Percentiles rank a stretch among this genome's conserved stretches.
phyloP scores from a whole-genome alignment of 176 grass and related monocot genomes.

The Eleusine indica region DNA sequence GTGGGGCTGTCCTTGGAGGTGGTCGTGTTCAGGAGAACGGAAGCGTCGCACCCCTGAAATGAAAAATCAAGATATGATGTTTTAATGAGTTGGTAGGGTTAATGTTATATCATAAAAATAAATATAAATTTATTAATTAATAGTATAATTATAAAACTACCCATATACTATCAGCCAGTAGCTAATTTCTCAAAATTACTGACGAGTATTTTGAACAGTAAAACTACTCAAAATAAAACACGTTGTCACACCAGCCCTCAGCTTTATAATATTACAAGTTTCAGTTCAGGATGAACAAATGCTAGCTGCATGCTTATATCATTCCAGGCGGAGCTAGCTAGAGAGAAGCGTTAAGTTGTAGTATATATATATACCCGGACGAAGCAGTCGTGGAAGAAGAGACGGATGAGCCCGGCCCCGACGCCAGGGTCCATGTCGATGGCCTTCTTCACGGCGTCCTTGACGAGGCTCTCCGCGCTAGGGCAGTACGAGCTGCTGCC shows the following conservation, averaged over 20 bases:
- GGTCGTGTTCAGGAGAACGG: constrained; percentile 46
- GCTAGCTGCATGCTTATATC: not conserved
- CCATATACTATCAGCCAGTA: too few species aligned
- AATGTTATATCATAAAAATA: too few species aligned
- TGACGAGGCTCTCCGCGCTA: constrained; percentile 17
- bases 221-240: too few species aligned
- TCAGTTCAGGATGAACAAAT: not conserved
- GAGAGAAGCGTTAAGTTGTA: not conserved
- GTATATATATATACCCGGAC: constrained; percentile 16
- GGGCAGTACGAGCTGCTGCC: constrained; percentile 21
- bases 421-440: not conserved
- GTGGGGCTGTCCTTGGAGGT: not conserved
- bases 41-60: constrained; percentile 59
- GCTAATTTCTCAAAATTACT: too few species aligned
- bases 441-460: not conserved
- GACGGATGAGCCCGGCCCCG: constrained; percentile 42
- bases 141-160: too few species aligned
- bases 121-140: too few species aligned
- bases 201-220: too few species aligned
- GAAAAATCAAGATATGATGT: too few species aligned
- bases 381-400: constrained; percentile 75
- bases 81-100: too few species aligned
- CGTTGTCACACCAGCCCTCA: too few species aligned
- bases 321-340: not conserved
- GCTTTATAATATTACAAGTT: too few species aligned